A percentile compares a stretch with the other conserved stretches of the same genome.
Conservation (phyloP, 345 rosid genomes). For the Hibiscus syriacus region DNA sequence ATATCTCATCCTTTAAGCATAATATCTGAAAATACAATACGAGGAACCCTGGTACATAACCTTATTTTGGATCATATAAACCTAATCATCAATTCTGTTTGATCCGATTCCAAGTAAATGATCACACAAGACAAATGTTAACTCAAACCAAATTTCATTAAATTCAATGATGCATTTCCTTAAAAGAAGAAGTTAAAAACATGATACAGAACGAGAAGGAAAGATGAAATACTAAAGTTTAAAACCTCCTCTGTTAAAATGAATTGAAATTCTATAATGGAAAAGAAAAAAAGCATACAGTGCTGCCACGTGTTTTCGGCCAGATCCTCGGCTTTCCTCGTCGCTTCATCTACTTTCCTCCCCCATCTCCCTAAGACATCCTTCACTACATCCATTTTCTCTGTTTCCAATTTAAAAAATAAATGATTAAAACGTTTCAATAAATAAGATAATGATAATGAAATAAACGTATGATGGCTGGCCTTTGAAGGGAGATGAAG, state of each 20-base stretch:
- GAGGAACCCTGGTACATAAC: neutral
- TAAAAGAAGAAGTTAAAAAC: neutral
- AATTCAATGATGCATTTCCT: neutral
- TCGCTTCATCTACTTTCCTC: conserved; percentile 47
- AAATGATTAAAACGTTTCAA: neutral
- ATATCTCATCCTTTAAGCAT: neutral
- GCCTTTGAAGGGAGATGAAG: conserved; percentile 51
- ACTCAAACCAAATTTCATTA: neutral
- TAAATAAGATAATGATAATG: neutral
- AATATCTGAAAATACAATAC: neutral
- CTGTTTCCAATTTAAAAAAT: conserved; percentile 25
- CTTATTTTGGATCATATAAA: neutral
- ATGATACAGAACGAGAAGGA: neutral
- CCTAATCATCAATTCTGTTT: neutral
- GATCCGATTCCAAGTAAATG: neutral
- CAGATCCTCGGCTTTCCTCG: conserved; percentile 58
- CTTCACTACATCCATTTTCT: conserved; percentile 41
- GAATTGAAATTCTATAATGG: neutral
- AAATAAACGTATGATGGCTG: neutral
- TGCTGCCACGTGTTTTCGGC: conserved; percentile 54
- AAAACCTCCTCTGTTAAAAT: neutral
- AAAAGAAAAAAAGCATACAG: conserved; percentile 10
- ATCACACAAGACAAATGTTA: neutral
- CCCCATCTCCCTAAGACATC: conserved; percentile 59
- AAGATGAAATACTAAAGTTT: neutral